Evolutionary conservation across 2,329 filamentous ascomycete species (phyloP).

Genomic region (Pleoardoris graminearum): DNA sequence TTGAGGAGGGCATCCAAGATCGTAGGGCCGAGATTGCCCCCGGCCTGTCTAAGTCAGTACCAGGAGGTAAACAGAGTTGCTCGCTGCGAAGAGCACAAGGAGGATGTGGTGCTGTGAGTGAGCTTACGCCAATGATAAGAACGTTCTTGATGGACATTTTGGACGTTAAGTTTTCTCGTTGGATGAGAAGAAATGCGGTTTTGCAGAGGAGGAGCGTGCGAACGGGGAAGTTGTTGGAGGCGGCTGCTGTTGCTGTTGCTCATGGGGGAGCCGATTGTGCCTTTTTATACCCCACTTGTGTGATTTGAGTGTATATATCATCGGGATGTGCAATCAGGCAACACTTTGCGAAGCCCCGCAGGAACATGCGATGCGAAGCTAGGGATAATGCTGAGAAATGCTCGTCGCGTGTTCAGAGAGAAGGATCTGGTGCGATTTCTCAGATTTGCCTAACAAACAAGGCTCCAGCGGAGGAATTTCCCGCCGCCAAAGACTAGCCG

Average conservation of each 20-base stretch:
- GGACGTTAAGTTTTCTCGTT: conserved; percentile 23
- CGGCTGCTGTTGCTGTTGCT: not conserved
- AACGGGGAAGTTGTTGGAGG: not conserved
- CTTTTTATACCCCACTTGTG: conserved; percentile 1
- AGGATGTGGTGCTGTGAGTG: conserved; percentile 3
- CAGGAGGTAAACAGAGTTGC: too few species aligned
- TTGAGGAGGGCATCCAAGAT: conserved; percentile 48
- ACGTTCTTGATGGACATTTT: conserved; percentile 47
- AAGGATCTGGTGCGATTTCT: not conserved
- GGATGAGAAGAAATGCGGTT: not conserved
- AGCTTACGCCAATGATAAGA: conserved; percentile 48
- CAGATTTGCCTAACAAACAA: not conserved
- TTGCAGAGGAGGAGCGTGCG: conserved; percentile 5
- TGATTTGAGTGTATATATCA: not conserved
- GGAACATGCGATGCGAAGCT: not conserved
- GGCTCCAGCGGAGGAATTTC: not conserved
- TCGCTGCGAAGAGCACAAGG: too few species aligned
- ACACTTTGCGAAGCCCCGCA: not conserved
- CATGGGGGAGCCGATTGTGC: not conserved
- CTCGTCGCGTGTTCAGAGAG: not conserved
- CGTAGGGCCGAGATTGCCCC: conserved; percentile 50
- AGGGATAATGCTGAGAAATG: conserved; percentile 2
- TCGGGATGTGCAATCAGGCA: not conserved
- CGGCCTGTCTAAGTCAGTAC: conserved; percentile 30
- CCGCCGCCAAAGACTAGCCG: not conserved